Percentiles rank a stretch among this genome's conserved stretches.
These are phyloP conservation scores for Skeletonema potamos DNA, from an alignment of 108 stramenopile species.

Conservation along the genomic window DNA sequence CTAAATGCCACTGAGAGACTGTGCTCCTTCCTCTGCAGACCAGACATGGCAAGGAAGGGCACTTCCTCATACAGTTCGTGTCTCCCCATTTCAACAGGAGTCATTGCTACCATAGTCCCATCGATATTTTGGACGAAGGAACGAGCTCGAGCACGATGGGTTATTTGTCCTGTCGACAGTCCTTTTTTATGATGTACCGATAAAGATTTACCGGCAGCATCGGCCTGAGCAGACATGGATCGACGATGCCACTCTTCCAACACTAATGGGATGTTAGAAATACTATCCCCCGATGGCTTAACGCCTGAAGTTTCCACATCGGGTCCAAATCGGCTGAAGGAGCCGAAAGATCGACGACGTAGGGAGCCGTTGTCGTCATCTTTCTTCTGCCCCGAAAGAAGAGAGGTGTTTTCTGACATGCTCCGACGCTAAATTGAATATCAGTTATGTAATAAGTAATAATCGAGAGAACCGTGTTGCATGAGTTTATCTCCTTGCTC, in stretches of 20 bases:
- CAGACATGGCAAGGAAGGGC: slow-evolving; percentile 83
- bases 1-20: slow-evolving; percentile 68
- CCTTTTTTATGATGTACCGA: background rate
- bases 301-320: slow-evolving; percentile 14
- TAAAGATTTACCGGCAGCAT: background rate
- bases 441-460: no score
- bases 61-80: slow-evolving; percentile 82
- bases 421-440: background rate
- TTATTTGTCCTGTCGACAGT: background rate
- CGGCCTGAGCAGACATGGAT: slow-evolving; percentile 18
- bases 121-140: slow-evolving; percentile 33
- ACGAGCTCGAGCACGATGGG: background rate
- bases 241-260: slow-evolving; percentile 28
- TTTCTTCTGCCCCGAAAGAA: background rate
- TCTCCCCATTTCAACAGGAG: slow-evolving; percentile 78
- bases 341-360: background rate
- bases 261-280: slow-evolving; percentile 24
- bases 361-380: background rate
- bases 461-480: no score
- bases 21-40: slow-evolving; percentile 75
- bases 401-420: background rate
- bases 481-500: no score
- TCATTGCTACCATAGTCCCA: slow-evolving; percentile 22
- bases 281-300: slow-evolving; percentile 16
- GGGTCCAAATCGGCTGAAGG: background rate